A percentile compares a stretch with the other conserved stretches of the same genome.
Evolutionary conservation across 768 basidiomycete genomes (phyloP).

Genomic region (Terana coerulea): DNA sequence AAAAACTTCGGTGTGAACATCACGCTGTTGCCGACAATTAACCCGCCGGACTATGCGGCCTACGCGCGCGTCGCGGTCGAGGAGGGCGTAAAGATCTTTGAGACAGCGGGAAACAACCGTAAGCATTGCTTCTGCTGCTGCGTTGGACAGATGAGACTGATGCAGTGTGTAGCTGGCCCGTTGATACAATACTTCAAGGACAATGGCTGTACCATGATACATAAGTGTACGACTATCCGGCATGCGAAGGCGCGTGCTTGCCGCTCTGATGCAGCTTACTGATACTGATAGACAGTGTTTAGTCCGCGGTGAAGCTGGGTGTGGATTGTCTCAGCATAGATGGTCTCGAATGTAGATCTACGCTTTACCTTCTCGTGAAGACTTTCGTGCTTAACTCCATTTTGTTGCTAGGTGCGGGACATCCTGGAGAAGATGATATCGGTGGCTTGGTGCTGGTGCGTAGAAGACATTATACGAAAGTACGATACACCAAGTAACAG

Average conservation of each 20-base stretch:
- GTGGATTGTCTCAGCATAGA: slow-evolving; percentile 90
- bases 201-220: slow-evolving; percentile 75
- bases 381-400: background rate
- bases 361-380: background rate
- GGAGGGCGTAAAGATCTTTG: slow-evolving; percentile 85
- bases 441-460: slow-evolving; percentile 78
- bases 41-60: slow-evolving; percentile 86
- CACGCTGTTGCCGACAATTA: slow-evolving; percentile 84
- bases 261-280: background rate
- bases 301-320: slow-evolving; percentile 68
- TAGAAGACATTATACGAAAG: background rate
- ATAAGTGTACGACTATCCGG: slow-evolving; percentile 85
- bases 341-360: slow-evolving; percentile 78
- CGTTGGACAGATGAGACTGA: background rate
- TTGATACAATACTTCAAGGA: slow-evolving; percentile 80
- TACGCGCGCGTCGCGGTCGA: slow-evolving; percentile 80
- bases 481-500: background rate
- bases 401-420: slow-evolving; percentile 88
- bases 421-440: slow-evolving; percentile 95
- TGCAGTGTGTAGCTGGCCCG: slow-evolving; percentile 51
- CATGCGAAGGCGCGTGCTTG: slow-evolving; percentile 77
- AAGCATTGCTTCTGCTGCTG: slow-evolving; percentile 24
- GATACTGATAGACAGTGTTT: background rate
- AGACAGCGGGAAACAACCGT: slow-evolving; percentile 94
- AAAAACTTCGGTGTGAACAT: slow-evolving; percentile 86